phyloP scores from a whole-genome alignment of 2,329 filamentous ascomycete species.

The Alternaria incomplexa region DNA sequence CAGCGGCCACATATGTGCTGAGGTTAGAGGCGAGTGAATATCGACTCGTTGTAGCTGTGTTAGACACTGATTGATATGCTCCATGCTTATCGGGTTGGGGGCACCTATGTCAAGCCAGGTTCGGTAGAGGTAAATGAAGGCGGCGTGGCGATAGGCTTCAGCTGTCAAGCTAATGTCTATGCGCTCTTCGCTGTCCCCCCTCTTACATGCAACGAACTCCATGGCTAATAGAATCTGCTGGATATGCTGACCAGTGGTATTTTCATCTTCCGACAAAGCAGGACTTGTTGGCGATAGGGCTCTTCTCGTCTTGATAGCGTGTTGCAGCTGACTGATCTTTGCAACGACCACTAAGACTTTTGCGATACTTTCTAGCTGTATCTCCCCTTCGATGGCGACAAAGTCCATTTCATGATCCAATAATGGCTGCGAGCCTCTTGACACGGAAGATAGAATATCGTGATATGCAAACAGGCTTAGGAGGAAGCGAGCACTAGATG shows the following conservation, averaged over 20 bases:
- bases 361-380: conserved; percentile 32
- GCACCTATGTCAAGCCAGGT: conserved; percentile 41
- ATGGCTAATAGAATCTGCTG: conserved; percentile 26
- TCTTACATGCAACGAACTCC: conserved; percentile 16
- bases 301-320: conserved; percentile 23
- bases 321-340: conserved; percentile 34
- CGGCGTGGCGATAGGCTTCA: conserved; percentile 40
- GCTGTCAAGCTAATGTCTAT: conserved; percentile 32
- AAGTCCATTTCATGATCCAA: conserved; percentile 29
- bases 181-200: background rate
- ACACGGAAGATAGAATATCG: conserved; percentile 41
- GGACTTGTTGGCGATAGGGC: background rate
- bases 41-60: conserved; percentile 21
- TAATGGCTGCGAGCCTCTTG: conserved; percentile 32
- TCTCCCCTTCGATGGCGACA: conserved; percentile 30
- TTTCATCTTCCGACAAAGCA: conserved; percentile 24
- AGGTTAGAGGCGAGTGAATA: conserved; percentile 29
- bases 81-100: conserved; percentile 36
- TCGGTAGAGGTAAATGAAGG: conserved; percentile 44
- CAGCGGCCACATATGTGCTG: conserved; percentile 42
- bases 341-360: conserved; percentile 34
- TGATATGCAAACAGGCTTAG: conserved; percentile 42
- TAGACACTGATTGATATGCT: conserved; percentile 36
- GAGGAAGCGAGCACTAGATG: conserved; percentile 34
- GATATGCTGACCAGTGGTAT: conserved; percentile 22